Percentiles rank a stretch among this genome's conserved stretches.
Conservation (phyloP, 2,329 filamentous ascomycete genomes). For the Venturia nashicola region DNA sequence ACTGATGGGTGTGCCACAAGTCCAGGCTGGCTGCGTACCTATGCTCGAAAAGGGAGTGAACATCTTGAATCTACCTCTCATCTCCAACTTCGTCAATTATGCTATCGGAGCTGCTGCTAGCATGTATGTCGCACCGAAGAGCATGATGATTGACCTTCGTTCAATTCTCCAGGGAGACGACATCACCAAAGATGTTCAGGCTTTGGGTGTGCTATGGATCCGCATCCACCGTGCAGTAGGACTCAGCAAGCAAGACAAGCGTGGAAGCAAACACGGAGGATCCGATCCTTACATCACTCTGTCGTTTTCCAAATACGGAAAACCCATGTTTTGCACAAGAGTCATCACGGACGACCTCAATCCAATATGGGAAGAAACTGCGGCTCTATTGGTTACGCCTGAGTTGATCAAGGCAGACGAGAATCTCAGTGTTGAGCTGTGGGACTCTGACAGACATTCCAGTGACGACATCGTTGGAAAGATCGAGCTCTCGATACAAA, state of each 20-base stretch:
- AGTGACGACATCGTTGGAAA: slow-evolving; percentile 94
- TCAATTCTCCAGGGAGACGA: slow-evolving; percentile 86
- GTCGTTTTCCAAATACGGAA: slow-evolving; percentile 90
- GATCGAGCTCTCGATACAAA: slow-evolving; percentile 83
- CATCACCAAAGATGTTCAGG: slow-evolving; percentile 77
- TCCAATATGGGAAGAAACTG: slow-evolving; percentile 81
- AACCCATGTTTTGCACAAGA: slow-evolving; percentile 94
- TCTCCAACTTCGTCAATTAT: slow-evolving; percentile 95
- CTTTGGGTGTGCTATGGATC: slow-evolving; percentile 83
- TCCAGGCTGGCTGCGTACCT: slow-evolving; percentile 78
- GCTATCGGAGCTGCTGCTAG: slow-evolving; percentile 76
- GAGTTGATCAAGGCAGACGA: slow-evolving; percentile 91
- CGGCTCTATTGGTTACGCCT: slow-evolving; percentile 68
- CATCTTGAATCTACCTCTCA: slow-evolving; percentile 79
- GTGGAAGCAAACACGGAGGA: slow-evolving; percentile 73
- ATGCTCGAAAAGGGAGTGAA: slow-evolving; percentile 89
- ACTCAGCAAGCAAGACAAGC: slow-evolving; percentile 80
- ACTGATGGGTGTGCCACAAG: slow-evolving; percentile 84
- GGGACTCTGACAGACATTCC: slow-evolving; percentile 88
- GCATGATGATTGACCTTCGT: slow-evolving; percentile 79
- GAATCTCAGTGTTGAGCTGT: slow-evolving; percentile 83
- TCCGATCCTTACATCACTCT: slow-evolving; percentile 94
- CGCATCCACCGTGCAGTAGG: slow-evolving; percentile 79
- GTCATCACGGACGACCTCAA: slow-evolving; percentile 93
- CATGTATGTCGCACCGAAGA: slow-evolving; percentile 92